phyloP scores from a whole-genome alignment of 2,329 filamentous ascomycete genomes.

The Alternaria solani region DNA sequence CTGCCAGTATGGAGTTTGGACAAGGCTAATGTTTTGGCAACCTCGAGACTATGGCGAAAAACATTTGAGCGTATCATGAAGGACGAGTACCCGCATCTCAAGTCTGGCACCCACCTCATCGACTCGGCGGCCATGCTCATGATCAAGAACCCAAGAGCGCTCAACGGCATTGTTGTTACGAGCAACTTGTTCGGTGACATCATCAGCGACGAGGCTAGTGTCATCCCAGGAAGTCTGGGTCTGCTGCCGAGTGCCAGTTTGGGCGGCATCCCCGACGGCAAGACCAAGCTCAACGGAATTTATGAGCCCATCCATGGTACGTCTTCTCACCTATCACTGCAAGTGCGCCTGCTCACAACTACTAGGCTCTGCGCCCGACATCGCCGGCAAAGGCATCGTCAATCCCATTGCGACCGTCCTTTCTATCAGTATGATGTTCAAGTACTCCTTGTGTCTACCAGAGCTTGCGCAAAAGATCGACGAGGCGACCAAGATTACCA shows the following conservation, averaged over 20 bases:
- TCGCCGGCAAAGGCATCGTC: conserved; percentile 88
- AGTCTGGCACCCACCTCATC: conserved; percentile 88
- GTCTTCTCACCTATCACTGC: conserved; percentile 24
- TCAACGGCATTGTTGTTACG: conserved; percentile 92
- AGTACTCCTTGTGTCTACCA: conserved; percentile 85
- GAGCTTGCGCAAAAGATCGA: conserved; percentile 81
- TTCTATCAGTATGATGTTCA: conserved; percentile 93
- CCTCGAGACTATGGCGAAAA: conserved; percentile 87
- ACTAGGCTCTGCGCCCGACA: conserved; percentile 86
- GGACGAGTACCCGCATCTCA: conserved; percentile 86
- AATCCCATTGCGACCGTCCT: conserved; percentile 93
- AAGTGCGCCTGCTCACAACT: conserved; percentile 19
- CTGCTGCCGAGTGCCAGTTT: conserved; percentile 88
- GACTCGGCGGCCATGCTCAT: conserved; percentile 98
- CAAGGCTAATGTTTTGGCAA: conserved; percentile 96
- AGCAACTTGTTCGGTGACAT: conserved; percentile 97
- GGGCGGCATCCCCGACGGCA: conserved; percentile 84
- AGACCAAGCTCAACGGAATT: conserved; percentile 87
- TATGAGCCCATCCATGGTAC: conserved; percentile 97
- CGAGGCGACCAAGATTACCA: conserved; percentile 78
- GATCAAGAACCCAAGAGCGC: conserved; percentile 87
- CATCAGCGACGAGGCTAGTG: conserved; percentile 91
- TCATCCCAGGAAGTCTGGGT: conserved; percentile 90
- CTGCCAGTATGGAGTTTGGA: conserved; percentile 86
- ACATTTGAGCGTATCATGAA: conserved; percentile 84